Conservation (phyloP, 2,329 filamentous ascomycete species). For the Lasiodiplodia sp. region DNA sequence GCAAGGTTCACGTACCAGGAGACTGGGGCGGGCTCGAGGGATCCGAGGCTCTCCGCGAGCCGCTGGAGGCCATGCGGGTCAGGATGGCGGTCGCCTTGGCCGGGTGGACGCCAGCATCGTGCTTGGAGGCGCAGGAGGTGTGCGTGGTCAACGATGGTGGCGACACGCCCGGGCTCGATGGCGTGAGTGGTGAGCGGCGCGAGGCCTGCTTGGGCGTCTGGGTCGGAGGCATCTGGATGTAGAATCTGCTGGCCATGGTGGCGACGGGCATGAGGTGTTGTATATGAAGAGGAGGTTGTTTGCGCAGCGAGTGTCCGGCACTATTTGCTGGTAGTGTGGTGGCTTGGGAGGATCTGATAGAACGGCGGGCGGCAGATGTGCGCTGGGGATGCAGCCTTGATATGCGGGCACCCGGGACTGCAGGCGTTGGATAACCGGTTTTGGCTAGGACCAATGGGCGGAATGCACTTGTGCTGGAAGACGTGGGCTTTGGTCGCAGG, state of each 20-base stretch:
- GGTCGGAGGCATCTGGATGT: constrained; percentile 48
- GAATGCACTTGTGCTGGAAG: constrained; percentile 8
- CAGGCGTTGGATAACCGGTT: constrained; percentile 29
- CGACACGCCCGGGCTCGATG: constrained; percentile 50
- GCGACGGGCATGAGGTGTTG: background rate
- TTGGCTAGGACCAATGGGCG: constrained; percentile 29
- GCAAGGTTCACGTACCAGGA: constrained; percentile 23
- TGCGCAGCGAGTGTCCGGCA: constrained; percentile 25
- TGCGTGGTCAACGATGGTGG: constrained; percentile 54
- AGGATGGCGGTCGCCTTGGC: constrained; percentile 52
- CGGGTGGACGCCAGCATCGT: constrained; percentile 50
- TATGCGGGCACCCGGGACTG: constrained; percentile 29
- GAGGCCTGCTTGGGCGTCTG: constrained; percentile 43
- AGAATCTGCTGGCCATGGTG: constrained; percentile 47
- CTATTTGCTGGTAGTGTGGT: constrained; percentile 11
- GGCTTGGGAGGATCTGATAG: constrained; percentile 28
- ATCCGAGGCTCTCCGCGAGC: constrained; percentile 43
- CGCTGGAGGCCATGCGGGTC: constrained; percentile 53
- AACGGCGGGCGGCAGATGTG: constrained; percentile 22
- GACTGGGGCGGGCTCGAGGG: constrained; percentile 24
- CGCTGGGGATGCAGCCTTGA: constrained; percentile 30
- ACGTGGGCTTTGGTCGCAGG: constrained; percentile 16
- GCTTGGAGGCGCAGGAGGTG: constrained; percentile 48
- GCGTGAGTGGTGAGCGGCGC: constrained; percentile 54
- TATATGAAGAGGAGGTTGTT: constrained; percentile 3